phyloP scores from a whole-genome alignment of 139 green algal genomes.

The Closterium sp. region DNA sequence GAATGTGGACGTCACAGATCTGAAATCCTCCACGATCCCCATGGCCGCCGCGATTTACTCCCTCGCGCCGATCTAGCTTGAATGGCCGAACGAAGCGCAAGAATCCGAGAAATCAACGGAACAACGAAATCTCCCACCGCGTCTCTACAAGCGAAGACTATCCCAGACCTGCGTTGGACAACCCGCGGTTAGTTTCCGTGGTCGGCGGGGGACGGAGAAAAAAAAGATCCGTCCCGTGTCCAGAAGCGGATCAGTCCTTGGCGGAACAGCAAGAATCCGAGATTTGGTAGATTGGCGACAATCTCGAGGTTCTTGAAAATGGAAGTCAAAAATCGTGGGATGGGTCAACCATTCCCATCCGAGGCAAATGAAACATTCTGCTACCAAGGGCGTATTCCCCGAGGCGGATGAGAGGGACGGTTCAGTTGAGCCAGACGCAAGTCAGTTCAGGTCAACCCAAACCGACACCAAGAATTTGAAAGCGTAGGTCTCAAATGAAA shows the following conservation, averaged over 20 bases:
- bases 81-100: not conserved
- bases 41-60: not conserved
- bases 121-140: not conserved
- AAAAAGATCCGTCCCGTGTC: not conserved
- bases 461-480: no score
- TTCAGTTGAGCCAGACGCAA: no score
- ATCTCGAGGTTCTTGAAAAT: not conserved
- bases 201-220: not conserved
- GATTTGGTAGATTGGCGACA: not conserved
- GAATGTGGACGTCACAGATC: constrained; percentile 36
- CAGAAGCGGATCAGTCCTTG: not conserved
- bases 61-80: not conserved
- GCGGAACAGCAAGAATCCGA: not conserved
- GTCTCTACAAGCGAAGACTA: not conserved
- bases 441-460: no score
- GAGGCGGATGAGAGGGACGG: no score
- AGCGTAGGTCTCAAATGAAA: no score
- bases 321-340: no score
- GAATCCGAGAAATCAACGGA: not conserved
- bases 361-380: no score
- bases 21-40: constrained; percentile 28
- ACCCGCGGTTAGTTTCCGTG: no score
- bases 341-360: no score
- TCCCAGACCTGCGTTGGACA: not conserved
- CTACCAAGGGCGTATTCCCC: no score